Evolutionary conservation across 2,329 filamentous ascomycete species (phyloP).

Genomic region (Albifimbria verrucaria): DNA sequence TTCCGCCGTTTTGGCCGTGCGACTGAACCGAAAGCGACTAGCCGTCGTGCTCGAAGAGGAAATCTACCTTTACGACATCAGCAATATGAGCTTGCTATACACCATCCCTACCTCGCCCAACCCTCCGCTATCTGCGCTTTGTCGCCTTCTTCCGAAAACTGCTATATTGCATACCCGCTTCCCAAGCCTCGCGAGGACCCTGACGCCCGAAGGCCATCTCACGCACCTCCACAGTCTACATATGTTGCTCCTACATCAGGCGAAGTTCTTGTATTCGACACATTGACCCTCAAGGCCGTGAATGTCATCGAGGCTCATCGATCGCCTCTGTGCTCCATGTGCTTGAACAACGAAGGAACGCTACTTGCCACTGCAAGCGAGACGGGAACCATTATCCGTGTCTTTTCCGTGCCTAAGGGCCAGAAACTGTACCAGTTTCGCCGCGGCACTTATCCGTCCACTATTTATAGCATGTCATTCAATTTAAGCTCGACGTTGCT

Average conservation of each 20-base stretch:
- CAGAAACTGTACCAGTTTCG: slow-evolving; percentile 96
- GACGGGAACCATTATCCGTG: slow-evolving; percentile 94
- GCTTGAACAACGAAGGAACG: slow-evolving; percentile 88
- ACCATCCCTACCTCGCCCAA: slow-evolving; percentile 95
- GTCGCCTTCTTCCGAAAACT: slow-evolving; percentile 91
- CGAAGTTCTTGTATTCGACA: slow-evolving; percentile 90
- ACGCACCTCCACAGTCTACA: slow-evolving; percentile 77
- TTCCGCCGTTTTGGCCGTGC: slow-evolving; percentile 90
- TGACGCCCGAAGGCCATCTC: slow-evolving; percentile 62
- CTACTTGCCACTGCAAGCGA: slow-evolving; percentile 92
- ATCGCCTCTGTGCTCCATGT: slow-evolving; percentile 84
- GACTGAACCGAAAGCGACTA: slow-evolving; percentile 88
- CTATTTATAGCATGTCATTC: slow-evolving; percentile 98
- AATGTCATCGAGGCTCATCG: slow-evolving; percentile 96
- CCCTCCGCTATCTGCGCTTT: slow-evolving; percentile 87
- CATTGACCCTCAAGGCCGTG: slow-evolving; percentile 82
- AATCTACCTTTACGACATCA: slow-evolving; percentile 98
- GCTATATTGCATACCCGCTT: slow-evolving; percentile 90
- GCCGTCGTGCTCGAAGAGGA: slow-evolving; percentile 93
- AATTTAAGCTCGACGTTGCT: slow-evolving; percentile 90
- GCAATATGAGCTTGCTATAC: slow-evolving; percentile 93
- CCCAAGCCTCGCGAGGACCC: slow-evolving; percentile 67
- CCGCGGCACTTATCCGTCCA: slow-evolving; percentile 89
- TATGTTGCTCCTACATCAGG: slow-evolving; percentile 83
- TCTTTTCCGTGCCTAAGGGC: slow-evolving; percentile 87